Percentiles rank a stretch among this genome's conserved stretches.
Conservation (phyloP, 164 flowering plant species). For the Vitis riparia region DNA sequence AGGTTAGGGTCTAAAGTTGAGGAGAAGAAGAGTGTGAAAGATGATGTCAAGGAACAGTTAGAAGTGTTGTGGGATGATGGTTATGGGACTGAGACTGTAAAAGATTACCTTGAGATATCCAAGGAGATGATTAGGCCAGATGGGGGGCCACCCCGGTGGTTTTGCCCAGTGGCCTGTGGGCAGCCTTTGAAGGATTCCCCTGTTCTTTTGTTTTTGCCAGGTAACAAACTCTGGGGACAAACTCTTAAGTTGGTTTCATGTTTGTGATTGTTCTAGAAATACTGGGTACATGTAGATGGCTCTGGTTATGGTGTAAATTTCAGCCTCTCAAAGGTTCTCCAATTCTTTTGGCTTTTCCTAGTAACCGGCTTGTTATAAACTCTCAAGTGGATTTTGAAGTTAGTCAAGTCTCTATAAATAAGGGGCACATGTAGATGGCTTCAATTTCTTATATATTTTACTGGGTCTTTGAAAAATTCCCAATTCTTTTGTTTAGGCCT, state of each 20-base stretch:
- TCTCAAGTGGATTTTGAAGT: background rate
- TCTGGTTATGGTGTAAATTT: no score
- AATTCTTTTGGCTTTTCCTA: no score
- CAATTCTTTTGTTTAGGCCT: no score
- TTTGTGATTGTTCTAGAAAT: no score
- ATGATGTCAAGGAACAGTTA: slow-evolving; percentile 21
- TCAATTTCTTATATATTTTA: background rate
- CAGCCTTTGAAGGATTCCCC: slow-evolving; percentile 60
- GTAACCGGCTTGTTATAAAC: no score
- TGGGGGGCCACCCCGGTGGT: slow-evolving; percentile 89
- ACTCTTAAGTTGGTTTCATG: no score
- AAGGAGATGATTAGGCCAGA: slow-evolving; percentile 58
- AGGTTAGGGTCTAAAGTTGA: slow-evolving; percentile 10
- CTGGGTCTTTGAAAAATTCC: background rate
- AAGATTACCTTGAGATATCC: slow-evolving; percentile 61
- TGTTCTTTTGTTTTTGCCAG: slow-evolving; percentile 74
- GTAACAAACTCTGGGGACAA: slow-evolving; percentile 30
- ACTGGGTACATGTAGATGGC: no score
- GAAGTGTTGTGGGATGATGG: slow-evolving; percentile 77
- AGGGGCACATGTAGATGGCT: background rate
- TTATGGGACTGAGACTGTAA: slow-evolving; percentile 55
- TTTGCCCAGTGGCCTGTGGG: slow-evolving; percentile 69
- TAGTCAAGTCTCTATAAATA: background rate
- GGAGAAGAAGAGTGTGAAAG: slow-evolving; percentile 12
- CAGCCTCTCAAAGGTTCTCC: no score